phyloP scores from a whole-genome alignment of 2,329 filamentous ascomycete species.

The Parastagonospora avenae region DNA sequence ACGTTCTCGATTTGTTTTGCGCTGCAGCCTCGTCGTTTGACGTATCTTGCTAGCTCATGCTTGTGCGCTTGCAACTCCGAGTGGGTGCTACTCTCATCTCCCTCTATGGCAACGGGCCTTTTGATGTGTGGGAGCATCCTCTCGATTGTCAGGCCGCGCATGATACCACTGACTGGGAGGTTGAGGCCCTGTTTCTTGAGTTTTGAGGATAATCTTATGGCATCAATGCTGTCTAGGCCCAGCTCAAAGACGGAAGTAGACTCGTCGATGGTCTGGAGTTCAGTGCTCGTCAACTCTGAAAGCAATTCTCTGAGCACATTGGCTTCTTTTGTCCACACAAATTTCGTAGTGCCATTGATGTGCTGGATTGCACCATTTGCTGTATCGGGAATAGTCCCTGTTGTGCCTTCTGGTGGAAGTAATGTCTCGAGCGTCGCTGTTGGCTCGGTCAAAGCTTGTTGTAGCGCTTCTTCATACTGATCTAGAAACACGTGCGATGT shows the following conservation, averaged over 20 bases:
- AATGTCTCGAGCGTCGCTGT: conserved; percentile 24
- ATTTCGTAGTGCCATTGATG: conserved; percentile 32
- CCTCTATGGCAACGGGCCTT: conserved; percentile 1
- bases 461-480: conserved; percentile 50
- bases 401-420: not conserved
- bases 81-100: conserved; percentile 5
- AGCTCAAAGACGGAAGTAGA: conserved; percentile 75
- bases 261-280: conserved; percentile 58
- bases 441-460: conserved; percentile 42
- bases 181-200: conserved; percentile 65
- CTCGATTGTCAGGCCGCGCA: conserved; percentile 71
- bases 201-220: conserved; percentile 79
- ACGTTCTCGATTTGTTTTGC: conserved; percentile 60
- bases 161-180: conserved; percentile 75
- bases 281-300: conserved; percentile 63
- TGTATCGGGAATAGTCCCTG: not conserved
- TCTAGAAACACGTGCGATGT: conserved; percentile 49
- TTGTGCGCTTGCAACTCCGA: conserved; percentile 26
- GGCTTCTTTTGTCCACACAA: conserved; percentile 65
- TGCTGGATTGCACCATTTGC: not conserved
- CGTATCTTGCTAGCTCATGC: conserved; percentile 45
- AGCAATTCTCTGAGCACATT: conserved; percentile 65
- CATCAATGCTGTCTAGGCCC: conserved; percentile 89
- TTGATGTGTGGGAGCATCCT: conserved; percentile 56
- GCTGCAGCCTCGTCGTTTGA: conserved; percentile 42